phyloP scores from a whole-genome alignment of 176 grass and related monocot genomes.

The Juncus inflexus region DNA sequence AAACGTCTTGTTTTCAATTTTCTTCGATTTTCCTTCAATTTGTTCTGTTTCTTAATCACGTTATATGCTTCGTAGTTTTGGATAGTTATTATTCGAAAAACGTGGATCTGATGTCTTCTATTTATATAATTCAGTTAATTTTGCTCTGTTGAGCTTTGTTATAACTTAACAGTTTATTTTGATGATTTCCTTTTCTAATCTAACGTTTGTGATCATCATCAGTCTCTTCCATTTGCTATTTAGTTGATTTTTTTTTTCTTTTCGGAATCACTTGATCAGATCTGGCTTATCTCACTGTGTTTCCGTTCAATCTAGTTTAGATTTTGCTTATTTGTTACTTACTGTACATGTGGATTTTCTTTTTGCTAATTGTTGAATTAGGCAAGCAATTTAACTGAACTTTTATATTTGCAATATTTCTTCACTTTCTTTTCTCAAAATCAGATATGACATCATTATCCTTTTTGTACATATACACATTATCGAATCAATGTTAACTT shows the following conservation, averaged over 20 bases:
- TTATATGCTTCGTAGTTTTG: background rate
- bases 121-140: too few species aligned
- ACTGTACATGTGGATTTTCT: too few species aligned
- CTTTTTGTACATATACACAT: constrained; percentile 11
- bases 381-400: too few species aligned
- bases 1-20: background rate
- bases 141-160: too few species aligned
- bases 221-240: background rate
- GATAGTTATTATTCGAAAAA: too few species aligned
- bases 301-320: background rate
- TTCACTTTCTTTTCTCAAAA: background rate
- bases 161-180: too few species aligned
- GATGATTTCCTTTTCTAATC: too few species aligned
- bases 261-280: background rate
- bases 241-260: background rate
- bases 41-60: background rate
- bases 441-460: constrained; percentile 10
- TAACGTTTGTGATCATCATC: too few species aligned
- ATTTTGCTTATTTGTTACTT: background rate
- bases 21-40: constrained; percentile 4
- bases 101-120: too few species aligned
- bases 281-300: background rate
- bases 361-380: too few species aligned
- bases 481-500: constrained; percentile 4
- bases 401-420: background rate